Base-by-base conservation (phyloP, 495 filamentous ascomycete species). In the Penicillium bovifimosum region DNA sequence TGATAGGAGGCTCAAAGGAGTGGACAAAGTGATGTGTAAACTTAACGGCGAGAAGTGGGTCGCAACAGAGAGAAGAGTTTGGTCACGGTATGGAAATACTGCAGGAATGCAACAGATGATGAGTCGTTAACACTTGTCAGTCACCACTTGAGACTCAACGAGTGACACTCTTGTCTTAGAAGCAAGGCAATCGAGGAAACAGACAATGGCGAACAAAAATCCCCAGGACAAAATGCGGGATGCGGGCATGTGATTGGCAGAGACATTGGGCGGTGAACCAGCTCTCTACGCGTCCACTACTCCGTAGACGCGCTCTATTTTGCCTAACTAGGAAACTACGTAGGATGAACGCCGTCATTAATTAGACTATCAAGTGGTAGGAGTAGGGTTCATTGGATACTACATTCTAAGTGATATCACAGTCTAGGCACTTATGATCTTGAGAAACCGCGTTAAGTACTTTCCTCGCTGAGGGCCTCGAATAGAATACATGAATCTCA, bases 401-500 rank as follows among this genome's bases (percentile, higher is more conserved):
- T 29, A 38, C 20, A 28, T 1, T 5, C 11, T 9, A 20, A 2
- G 20, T 24, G 9, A 43, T 38, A 17, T 5, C 3, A 11, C 3
- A 18, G 20, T n/a, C 18, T 13, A 24, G 13, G 27, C 39, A 52
- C 9, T 33, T 6, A 17, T 35, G 36, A 53, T 44, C 24, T 56
- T 17, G 26, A 41, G 57, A 59, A 36, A 55, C 38, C 52, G 56
- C 54, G 59, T 66, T 52, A 56, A 58, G 41, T 52, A 53, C 55
- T 59, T 58, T 52, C 59, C 60, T 58, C 59, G 50, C 58, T 20
- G 53, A 64, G 58, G 52, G 57, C 55, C 47, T 59, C 48, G 40
- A 57, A 61, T 57, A 66, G 52, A 60, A 59, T 62, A 69, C 59
- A 65, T 62, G 56, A 64, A 58, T 64, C 60, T 68, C 45, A 56